Base-by-base conservation (phyloP, 352 stramenopile species). In the Globisporangium cylindrosporum region DNA sequence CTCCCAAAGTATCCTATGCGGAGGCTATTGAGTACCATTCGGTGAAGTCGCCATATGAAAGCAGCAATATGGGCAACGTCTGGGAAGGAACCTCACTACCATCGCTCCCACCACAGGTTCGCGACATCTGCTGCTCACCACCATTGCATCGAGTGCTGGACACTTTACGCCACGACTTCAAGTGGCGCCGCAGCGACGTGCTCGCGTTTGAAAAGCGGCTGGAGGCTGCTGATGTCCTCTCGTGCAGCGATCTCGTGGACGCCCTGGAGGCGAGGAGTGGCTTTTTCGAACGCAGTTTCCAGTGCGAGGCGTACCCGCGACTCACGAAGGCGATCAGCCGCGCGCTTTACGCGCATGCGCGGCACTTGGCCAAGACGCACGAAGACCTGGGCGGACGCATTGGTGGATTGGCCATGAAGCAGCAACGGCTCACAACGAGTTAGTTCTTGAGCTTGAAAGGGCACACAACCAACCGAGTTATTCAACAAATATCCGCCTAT, bases 221-320 rank as follows among this genome's bases (percentile, higher is more conserved):
- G n/a, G 78, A 84, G 32, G 36, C 12, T 3, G 59, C 62, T 14
- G 72, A 77, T 6, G 76, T 91, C 49, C 75, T 66, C 6, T 88
- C 76, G 7, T 89, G 80, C 60, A 70, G 63, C 18, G 73, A 79
- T 18, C 68, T 92, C 18, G 25, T 81, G 2, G 65, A 66, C 27
- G 67, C 43, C 3, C 61, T 90, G 7, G 60, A 77, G 27, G 24
- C 32, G 56, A 66, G 72, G 43, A 69, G 79, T 41, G 56, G 63
- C 1, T 69, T 67, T 54, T 89, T 89, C 43, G 81, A 88, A 66
- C 78, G 79, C 36, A 59, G 65, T 12, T 76, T 88, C 60, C 81
- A 90, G 70, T 82, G 68, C 18, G 49, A n/a, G 0, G 67, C 72
- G 36, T 89, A 84, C 58, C 81, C 80, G 12, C 81, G 81, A 9